Evolutionary conservation across 441 rosid species (phyloP).

Genomic region (Pelargonium cotyledonis): DNA sequence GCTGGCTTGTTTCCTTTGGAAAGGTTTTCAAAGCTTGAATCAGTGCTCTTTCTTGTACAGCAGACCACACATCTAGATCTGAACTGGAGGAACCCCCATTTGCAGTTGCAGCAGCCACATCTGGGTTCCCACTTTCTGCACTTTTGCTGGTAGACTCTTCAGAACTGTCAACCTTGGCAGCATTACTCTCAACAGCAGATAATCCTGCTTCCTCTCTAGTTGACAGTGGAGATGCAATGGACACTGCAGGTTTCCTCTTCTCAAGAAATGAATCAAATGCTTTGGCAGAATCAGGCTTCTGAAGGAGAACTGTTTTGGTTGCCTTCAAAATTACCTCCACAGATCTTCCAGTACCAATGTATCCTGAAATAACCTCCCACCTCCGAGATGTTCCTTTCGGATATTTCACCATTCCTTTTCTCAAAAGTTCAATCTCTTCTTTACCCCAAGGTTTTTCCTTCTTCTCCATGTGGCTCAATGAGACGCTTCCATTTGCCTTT

Average conservation of each 20-base stretch:
- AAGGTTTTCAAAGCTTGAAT: conserved; percentile 90
- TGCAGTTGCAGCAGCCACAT: conserved; percentile 25
- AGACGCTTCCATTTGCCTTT: conserved; percentile 39
- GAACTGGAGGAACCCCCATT: conserved; percentile 38
- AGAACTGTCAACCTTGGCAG: conserved; percentile 24
- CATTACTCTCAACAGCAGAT: conserved; percentile 23
- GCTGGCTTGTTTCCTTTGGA: conserved; percentile 79
- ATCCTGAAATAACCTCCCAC: conserved; percentile 96
- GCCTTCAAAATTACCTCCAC: conserved; percentile 95
- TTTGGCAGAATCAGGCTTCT: conserved; percentile 83
- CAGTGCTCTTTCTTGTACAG: conserved; percentile 90
- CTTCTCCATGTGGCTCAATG: conserved; percentile 37
- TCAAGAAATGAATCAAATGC: conserved; percentile 96
- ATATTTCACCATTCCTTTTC: conserved; percentile 80
- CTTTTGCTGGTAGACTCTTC: conserved; percentile 37
- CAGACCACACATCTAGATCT: conserved; percentile 77
- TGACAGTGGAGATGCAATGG: conserved; percentile 81
- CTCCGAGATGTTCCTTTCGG: conserved; percentile 93
- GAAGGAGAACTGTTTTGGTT: conserved; percentile 90
- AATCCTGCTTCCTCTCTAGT: conserved; percentile 65
- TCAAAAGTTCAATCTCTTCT: conserved; percentile 87
- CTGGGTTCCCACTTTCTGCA: conserved; percentile 31
- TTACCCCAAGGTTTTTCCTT: conserved; percentile 81
- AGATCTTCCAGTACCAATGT: conserved; percentile 80
- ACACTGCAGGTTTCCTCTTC: conserved; percentile 69